phyloP scores from a whole-genome alignment of 1,284 basidiomycete genomes.

The Hypsizygus ulmarius region DNA sequence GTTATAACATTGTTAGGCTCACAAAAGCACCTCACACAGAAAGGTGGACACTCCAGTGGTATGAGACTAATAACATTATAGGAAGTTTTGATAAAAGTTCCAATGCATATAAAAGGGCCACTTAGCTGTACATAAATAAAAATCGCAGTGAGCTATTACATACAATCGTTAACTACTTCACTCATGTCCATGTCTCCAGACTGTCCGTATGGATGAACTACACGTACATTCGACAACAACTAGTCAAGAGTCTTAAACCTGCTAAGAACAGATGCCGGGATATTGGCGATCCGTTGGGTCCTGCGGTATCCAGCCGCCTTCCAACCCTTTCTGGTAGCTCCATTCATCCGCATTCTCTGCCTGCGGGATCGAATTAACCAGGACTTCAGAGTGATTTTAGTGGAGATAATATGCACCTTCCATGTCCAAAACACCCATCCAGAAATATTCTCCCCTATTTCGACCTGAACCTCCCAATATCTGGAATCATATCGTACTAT shows the following conservation, averaged over 20 bases:
- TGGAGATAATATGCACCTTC: slow-evolving; percentile 44
- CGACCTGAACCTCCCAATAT: slow-evolving; percentile 79
- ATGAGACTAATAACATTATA: no score
- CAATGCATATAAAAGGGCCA: no score
- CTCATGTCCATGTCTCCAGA: no score
- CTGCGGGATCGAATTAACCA: slow-evolving; percentile 29
- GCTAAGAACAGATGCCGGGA: slow-evolving; percentile 51
- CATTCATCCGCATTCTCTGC: slow-evolving; percentile 75
- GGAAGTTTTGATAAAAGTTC: no score
- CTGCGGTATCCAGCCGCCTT: slow-evolving; percentile 71
- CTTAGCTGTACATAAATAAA: no score
- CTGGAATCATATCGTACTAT: slow-evolving; percentile 29
- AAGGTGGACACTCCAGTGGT: no score
- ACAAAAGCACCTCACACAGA: no score
- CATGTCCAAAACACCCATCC: slow-evolving; percentile 89
- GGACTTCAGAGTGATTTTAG: not conserved
- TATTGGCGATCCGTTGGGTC: slow-evolving; percentile 61
- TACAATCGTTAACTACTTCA: no score
- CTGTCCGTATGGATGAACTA: no score
- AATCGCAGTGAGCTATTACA: no score
- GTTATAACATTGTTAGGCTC: no score
- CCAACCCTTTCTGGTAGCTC: slow-evolving; percentile 67
- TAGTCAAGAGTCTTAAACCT: not conserved
- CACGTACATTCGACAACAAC: not conserved
- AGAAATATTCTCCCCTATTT: slow-evolving; percentile 58